These are phyloP conservation scores for Mycena epipterygia DNA, from an alignment of 768 basidiomycete species.

Conservation along the genomic window DNA sequence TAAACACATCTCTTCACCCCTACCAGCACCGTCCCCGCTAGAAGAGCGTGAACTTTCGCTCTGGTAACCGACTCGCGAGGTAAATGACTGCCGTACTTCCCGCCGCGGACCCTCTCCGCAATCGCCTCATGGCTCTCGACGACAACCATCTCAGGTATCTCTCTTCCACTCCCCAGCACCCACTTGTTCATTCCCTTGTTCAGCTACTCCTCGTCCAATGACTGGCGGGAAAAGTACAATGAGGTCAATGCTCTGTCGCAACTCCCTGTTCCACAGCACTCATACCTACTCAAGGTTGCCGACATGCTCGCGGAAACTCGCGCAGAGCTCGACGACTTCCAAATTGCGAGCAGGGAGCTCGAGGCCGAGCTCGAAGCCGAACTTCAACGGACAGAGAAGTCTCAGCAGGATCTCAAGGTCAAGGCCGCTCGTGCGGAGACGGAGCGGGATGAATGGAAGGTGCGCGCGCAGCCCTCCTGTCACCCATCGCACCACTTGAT, in stretches of 20 bases:
- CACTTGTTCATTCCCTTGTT: constrained; percentile 30
- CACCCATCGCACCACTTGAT: constrained; percentile 18
- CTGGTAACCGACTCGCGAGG: constrained; percentile 14
- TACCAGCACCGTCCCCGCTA: too few species aligned
- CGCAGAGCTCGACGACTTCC: constrained; percentile 89
- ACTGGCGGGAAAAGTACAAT: constrained; percentile 86
- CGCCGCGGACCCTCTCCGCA: constrained; percentile 68
- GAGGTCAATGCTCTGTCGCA: constrained; percentile 57
- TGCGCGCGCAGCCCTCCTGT: constrained; percentile 48
- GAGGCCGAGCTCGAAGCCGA: constrained; percentile 95
- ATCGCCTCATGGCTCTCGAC: constrained; percentile 74
- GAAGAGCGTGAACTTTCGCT: constrained; percentile 6
- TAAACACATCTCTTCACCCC: too few species aligned
- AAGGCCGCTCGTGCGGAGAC: constrained; percentile 78
- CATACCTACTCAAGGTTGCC: constrained; percentile 60
- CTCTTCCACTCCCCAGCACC: constrained; percentile 27
- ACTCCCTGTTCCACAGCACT: background rate
- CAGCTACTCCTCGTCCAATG: constrained; percentile 67
- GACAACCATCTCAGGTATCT: constrained; percentile 73
- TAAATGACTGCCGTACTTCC: constrained; percentile 77
- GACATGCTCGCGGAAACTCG: constrained; percentile 90
- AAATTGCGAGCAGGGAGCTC: constrained; percentile 89
- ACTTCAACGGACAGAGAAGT: constrained; percentile 87
- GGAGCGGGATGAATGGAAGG: constrained; percentile 96
- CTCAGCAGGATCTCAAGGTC: constrained; percentile 83